Conservation (phyloP, 345 rosid species). For the Anacardium occidentale region DNA sequence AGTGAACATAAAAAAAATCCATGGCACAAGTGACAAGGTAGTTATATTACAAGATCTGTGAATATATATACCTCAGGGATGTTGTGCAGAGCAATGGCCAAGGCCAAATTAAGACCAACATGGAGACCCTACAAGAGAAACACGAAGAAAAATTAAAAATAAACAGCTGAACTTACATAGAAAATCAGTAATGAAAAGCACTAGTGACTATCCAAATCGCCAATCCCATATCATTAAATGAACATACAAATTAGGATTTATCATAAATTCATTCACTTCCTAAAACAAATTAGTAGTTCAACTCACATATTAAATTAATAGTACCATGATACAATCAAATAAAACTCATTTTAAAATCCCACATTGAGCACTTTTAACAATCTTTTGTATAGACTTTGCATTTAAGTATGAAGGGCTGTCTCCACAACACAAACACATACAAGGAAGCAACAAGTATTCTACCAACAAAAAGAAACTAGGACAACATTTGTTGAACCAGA, state of each 20-base stretch:
- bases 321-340: not conserved
- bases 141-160: constrained; percentile 17
- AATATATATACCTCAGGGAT: constrained; percentile 78
- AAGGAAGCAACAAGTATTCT: not conserved
- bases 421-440: not conserved
- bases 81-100: constrained; percentile 98
- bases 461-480: not conserved
- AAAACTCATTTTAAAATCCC: not conserved
- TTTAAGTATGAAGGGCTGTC: not conserved
- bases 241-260: not conserved
- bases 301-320: not conserved
- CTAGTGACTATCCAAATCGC: not conserved
- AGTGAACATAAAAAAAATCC: not conserved
- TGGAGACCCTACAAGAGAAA: constrained; percentile 68
- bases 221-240: not conserved
- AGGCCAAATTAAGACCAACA: constrained; percentile 90
- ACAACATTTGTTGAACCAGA: not conserved
- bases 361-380: not conserved
- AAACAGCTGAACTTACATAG: not conserved
- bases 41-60: constrained; percentile 11
- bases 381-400: not conserved
- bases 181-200: constrained; percentile 6
- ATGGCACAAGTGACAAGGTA: not conserved
- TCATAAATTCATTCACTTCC: not conserved
- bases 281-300: not conserved